Conservation (phyloP, 31 red algal genomes). For the Odonthalia washingtoniensis region DNA sequence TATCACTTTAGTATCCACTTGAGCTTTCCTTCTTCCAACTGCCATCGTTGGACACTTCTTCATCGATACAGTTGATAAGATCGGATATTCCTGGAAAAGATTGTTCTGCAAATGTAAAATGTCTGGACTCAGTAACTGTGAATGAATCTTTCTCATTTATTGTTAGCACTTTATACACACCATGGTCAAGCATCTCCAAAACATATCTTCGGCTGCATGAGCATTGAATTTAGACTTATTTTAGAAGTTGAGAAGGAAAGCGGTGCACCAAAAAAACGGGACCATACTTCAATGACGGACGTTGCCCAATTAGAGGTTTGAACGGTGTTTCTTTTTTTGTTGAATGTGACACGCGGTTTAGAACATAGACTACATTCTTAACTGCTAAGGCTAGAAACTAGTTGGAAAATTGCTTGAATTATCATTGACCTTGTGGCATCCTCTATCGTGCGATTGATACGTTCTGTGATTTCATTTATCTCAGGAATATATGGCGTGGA, state of each 20-base stretch:
- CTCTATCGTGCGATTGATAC: neutral
- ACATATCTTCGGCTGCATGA: neutral
- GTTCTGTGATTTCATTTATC: neutral
- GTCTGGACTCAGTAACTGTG: neutral
- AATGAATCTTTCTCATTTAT: neutral
- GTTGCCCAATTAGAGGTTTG: neutral
- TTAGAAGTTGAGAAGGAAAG: neutral
- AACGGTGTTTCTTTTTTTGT: neutral
- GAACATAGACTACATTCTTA: neutral
- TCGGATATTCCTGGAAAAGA: neutral
- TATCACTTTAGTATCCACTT: too few relatives aligned
- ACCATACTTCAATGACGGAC: neutral
- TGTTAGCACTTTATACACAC: neutral
- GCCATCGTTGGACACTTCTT: neutral
- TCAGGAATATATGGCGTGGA: neutral
- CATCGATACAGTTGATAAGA: neutral
- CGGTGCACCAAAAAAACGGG: neutral
- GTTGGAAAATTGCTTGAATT: constrained; percentile 15
- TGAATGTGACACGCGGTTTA: neutral
- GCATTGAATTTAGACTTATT: neutral
- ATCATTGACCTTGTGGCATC: neutral
- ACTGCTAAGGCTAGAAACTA: neutral
- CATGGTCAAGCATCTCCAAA: neutral
- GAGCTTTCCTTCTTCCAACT: neutral
- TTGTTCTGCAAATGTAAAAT: neutral